A percentile compares a stretch with the other conserved stretches of the same genome.
phyloP scores from a whole-genome alignment of 257 asterid species.

The Forsythia suspensa region DNA sequence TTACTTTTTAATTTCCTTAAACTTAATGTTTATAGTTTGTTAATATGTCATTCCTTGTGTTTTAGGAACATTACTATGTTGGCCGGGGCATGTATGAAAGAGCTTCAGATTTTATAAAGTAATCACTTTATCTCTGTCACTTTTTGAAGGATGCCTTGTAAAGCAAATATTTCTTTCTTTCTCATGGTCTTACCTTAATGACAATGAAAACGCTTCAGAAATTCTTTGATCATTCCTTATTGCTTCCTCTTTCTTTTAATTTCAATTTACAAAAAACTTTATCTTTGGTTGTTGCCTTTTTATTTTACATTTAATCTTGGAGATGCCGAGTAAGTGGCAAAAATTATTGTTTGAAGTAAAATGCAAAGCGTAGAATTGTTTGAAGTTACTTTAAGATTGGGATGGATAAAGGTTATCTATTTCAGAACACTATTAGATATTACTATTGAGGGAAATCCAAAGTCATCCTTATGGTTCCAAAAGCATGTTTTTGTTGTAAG shows the following conservation, averaged over 20 bases:
- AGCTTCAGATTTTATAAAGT: conserved; percentile 88
- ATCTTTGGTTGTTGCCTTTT: not conserved
- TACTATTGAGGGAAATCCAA: not conserved
- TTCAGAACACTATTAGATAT: not conserved
- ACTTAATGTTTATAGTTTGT: conserved; percentile 9
- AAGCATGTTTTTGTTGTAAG: not conserved
- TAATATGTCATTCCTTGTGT: conserved; percentile 24
- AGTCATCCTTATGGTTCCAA: not conserved
- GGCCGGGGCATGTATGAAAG: conserved; percentile 98
- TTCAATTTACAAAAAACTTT: not conserved
- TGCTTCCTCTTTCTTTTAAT: not conserved
- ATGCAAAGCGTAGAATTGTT: not conserved
- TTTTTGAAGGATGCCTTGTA: not conserved
- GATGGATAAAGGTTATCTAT: not conserved
- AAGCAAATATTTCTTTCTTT: not conserved
- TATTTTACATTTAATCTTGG: not conserved
- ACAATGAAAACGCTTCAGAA: not conserved
- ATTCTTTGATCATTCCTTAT: not conserved
- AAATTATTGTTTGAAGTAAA: not conserved
- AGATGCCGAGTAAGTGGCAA: not conserved
- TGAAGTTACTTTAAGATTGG: not conserved
- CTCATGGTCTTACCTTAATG: conserved; percentile 5
- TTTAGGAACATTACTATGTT: conserved; percentile 91
- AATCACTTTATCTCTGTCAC: conserved; percentile 30
- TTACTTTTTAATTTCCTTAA: conserved; percentile 1